These are phyloP conservation scores for Penicillium taxi DNA, from an alignment of 495 filamentous ascomycete species.

Conservation along the genomic window DNA sequence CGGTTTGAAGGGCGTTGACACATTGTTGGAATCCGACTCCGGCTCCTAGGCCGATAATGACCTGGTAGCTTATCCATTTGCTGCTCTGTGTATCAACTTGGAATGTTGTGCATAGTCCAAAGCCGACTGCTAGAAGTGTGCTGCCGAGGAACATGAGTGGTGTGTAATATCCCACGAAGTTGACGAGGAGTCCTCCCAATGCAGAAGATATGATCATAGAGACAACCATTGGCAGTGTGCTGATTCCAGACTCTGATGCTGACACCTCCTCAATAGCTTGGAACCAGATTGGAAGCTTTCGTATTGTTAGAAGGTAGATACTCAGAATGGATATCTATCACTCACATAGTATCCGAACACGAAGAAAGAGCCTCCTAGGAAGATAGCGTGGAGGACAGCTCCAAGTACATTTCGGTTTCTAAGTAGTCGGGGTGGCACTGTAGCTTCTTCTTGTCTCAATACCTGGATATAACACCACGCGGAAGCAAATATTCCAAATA, in stretches of 20 bases:
- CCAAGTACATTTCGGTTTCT: constrained; percentile 58
- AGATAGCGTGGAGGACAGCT: constrained; percentile 46
- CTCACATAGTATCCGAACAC: constrained; percentile 50
- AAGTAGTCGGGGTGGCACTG: constrained; percentile 65
- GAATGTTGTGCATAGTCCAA: constrained; percentile 61
- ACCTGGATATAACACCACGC: constrained; percentile 60
- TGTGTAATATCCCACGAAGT: constrained; percentile 63
- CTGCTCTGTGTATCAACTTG: constrained; percentile 39
- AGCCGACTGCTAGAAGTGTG: constrained; percentile 54
- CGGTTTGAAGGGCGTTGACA: constrained; percentile 62
- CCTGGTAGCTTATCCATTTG: constrained; percentile 72
- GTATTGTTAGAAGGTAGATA: background rate
- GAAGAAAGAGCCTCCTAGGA: constrained; percentile 56
- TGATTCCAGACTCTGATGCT: constrained; percentile 66
- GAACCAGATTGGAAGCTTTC: constrained; percentile 79
- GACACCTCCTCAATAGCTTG: constrained; percentile 67
- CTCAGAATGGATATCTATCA: too few relatives aligned
- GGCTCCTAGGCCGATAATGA: constrained; percentile 59
- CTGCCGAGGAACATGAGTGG: constrained; percentile 60
- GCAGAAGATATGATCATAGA: constrained; percentile 54
- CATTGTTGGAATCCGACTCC: constrained; percentile 63
- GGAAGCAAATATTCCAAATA: constrained; percentile 55
- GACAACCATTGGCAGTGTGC: constrained; percentile 67
- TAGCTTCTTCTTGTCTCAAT: constrained; percentile 64
- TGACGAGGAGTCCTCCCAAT: constrained; percentile 50